A percentile compares a stretch with the other conserved stretches of the same genome.
phyloP scores from a whole-genome alignment of 441 rosid species.

The Manihot esculenta region DNA sequence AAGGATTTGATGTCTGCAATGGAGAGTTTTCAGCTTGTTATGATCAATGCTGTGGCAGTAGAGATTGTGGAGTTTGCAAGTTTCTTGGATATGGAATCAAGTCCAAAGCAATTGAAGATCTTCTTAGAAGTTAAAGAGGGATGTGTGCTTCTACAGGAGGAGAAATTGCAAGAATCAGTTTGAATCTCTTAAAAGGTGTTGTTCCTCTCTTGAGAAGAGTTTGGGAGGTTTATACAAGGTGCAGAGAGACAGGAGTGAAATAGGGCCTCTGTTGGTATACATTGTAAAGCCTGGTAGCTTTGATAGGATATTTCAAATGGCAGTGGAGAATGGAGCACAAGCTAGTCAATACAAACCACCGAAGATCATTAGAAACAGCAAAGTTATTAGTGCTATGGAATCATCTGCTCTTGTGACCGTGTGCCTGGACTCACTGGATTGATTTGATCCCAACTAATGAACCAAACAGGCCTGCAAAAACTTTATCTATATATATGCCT shows the following conservation, averaged over 20 bases:
- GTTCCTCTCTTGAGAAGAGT: conserved; percentile 35
- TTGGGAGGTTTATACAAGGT: conserved; percentile 43
- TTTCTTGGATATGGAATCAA: conserved; percentile 29
- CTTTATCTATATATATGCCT: too few relatives aligned
- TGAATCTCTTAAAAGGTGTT: conserved; percentile 23
- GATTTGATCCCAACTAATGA: neutral
- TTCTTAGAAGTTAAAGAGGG: conserved; percentile 36
- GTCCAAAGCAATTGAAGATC: conserved; percentile 34
- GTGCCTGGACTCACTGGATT: conserved; percentile 21
- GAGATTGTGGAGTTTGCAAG: conserved; percentile 39
- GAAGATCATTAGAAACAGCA: conserved; percentile 41
- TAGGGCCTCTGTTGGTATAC: conserved; percentile 31
- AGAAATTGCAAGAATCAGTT: conserved; percentile 20
- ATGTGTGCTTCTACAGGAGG: conserved; percentile 13
- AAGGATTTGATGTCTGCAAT: conserved; percentile 38
- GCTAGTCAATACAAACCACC: conserved; percentile 54
- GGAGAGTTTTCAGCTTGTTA: conserved; percentile 32
- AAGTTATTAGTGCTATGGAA: conserved; percentile 35
- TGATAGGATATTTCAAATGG: conserved; percentile 34
- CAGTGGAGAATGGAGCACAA: conserved; percentile 40
- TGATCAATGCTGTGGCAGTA: conserved; percentile 25
- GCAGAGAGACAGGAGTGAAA: conserved; percentile 37
- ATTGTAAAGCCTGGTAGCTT: conserved; percentile 43
- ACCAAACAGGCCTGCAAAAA: neutral
- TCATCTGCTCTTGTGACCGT: conserved; percentile 29